phyloP scores from a whole-genome alignment of 2,329 filamentous ascomycete species.

The Blastomyces parvus region DNA sequence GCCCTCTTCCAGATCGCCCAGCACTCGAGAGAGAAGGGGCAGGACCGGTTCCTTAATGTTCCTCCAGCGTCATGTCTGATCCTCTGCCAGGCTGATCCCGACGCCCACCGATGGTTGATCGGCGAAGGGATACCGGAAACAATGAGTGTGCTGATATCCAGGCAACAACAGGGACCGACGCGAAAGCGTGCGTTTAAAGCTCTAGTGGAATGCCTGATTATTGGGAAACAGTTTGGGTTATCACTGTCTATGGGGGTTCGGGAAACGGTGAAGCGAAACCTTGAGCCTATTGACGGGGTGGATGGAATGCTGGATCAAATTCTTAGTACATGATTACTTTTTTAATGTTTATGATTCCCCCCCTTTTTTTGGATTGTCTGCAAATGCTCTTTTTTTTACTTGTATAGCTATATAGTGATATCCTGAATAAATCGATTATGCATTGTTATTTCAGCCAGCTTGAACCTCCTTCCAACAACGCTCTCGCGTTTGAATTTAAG shows the following conservation, averaged over 20 bases:
- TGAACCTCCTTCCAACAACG: too few relatives aligned
- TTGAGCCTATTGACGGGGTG: conserved; percentile 1
- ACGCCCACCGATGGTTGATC: conserved; percentile 19
- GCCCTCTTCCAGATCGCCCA: conserved; percentile 23
- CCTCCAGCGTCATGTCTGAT: conserved; percentile 19
- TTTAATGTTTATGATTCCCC: background rate
- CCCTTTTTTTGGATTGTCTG: background rate
- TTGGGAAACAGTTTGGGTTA: conserved; percentile 18
- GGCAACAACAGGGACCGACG: conserved; percentile 11
- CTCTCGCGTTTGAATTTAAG: too few relatives aligned
- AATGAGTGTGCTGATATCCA: conserved; percentile 12
- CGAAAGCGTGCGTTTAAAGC: conserved; percentile 17
- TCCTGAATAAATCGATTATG: too few relatives aligned
- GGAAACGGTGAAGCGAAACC: conserved; percentile 13
- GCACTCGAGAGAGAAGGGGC: conserved; percentile 16
- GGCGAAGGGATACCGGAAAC: conserved; percentile 16
- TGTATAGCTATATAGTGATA: too few relatives aligned
- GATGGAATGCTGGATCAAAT: conserved; percentile 1
- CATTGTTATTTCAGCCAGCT: too few relatives aligned
- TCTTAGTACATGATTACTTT: background rate
- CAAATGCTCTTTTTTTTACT: background rate
- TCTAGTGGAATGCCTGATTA: conserved; percentile 17
- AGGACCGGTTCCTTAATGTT: conserved; percentile 17
- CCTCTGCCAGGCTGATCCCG: conserved; percentile 18
- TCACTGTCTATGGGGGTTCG: conserved; percentile 3